Evolutionary conservation across 176 grass and related monocot genomes (phyloP).

Genomic region (Neostapfia colusana): DNA sequence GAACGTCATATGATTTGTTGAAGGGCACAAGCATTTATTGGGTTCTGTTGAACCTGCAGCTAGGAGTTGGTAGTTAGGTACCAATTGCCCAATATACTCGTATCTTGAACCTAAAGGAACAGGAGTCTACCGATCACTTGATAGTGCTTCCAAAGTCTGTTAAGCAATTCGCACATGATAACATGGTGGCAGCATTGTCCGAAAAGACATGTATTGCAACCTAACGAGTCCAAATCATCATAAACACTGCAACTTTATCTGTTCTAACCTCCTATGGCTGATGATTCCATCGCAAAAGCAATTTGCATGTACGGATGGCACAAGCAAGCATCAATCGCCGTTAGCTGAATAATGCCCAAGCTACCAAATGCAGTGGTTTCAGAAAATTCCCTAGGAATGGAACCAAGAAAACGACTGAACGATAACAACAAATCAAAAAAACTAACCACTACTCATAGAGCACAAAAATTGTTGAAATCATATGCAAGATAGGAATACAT

Average conservation of each 20-base stretch:
- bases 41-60: constrained; percentile 27
- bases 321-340: not conserved
- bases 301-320: constrained; percentile 9
- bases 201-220: constrained; percentile 13
- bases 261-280: constrained; percentile 15
- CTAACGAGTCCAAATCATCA: constrained; percentile 45
- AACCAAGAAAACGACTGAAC: constrained; percentile 13
- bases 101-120: constrained; percentile 43
- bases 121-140: constrained; percentile 12
- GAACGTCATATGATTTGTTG: constrained; percentile 23
- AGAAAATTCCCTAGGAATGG: constrained; percentile 17
- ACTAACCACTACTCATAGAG: not conserved
- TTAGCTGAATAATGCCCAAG: constrained; percentile 9
- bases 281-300: not conserved
- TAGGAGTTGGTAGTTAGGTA: constrained; percentile 44
- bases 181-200: constrained; percentile 9
- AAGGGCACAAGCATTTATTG: constrained; percentile 3
- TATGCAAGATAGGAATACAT: not conserved
- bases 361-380: constrained; percentile 20
- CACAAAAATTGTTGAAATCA: constrained; percentile 8
- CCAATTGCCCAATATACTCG: constrained; percentile 17
- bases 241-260: constrained; percentile 36
- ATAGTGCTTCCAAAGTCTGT: constrained; percentile 19
- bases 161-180: constrained; percentile 33
- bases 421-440: not conserved